phyloP scores from a whole-genome alignment of 768 basidiomycete species.

The Coprinopsis strossmayeri region DNA sequence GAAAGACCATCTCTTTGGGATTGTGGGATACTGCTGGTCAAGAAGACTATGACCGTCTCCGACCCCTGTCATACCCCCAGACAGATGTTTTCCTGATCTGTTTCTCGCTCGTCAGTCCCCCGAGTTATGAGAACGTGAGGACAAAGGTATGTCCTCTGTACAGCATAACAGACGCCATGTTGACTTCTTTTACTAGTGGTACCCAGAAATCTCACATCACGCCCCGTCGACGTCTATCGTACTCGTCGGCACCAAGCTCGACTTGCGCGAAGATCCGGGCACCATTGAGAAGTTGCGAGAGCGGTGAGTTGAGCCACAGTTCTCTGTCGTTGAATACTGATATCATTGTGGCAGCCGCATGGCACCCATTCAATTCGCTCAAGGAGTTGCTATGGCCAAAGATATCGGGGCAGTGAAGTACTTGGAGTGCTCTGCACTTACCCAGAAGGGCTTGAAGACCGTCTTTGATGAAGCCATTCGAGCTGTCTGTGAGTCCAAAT shows the following conservation, averaged over 20 bases:
- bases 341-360: constrained; percentile 56
- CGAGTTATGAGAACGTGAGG: constrained; percentile 97
- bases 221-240: constrained; percentile 91
- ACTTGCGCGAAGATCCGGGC: constrained; percentile 90
- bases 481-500: constrained; percentile 72
- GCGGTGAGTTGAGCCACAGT: constrained; percentile 41
- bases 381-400: constrained; percentile 85
- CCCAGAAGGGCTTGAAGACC: constrained; percentile 97
- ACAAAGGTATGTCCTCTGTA: constrained; percentile 66
- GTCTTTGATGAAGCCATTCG: constrained; percentile 99
- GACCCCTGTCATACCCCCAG: constrained; percentile 97
- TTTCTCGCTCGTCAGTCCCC: constrained; percentile 96
- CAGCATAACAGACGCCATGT: constrained; percentile 1
- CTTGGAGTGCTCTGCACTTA: constrained; percentile 91
- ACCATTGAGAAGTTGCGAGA: constrained; percentile 93
- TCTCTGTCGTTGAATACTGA: constrained; percentile 5
- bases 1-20: constrained; percentile 96
- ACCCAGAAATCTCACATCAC: constrained; percentile 96
- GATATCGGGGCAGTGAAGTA: constrained; percentile 97
- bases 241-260: constrained; percentile 94
- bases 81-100: constrained; percentile 99
- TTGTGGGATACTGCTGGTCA: constrained; percentile 99
- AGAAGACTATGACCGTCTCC: constrained; percentile 97
- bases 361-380: constrained; percentile 88
- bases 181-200: constrained; percentile 58